Conservation (phyloP, 345 rosid genomes). For the Boechera retrofracta region DNA sequence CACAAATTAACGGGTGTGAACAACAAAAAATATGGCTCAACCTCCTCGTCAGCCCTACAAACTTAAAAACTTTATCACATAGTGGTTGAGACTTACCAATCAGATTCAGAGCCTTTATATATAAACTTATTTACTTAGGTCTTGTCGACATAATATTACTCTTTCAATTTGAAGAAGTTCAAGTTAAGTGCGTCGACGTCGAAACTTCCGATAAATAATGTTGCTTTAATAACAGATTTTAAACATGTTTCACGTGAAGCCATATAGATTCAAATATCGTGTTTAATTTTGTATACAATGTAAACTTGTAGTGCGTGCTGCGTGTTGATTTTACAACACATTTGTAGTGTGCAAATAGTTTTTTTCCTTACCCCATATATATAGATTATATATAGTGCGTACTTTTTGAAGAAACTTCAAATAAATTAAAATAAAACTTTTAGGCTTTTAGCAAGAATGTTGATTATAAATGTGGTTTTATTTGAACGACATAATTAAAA, state of each 20-base stretch:
- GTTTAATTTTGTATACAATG: not conserved
- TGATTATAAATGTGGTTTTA: too few relatives aligned
- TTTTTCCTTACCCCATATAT: not conserved
- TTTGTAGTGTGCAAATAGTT: not conserved
- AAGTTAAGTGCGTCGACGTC: not conserved
- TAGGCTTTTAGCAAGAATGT: not conserved
- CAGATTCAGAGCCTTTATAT: not conserved
- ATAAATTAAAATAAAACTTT: too few relatives aligned
- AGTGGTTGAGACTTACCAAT: constrained; percentile 11
- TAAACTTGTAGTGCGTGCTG: constrained; percentile 7
- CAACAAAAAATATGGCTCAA: constrained; percentile 16
- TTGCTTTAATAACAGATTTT: not conserved
- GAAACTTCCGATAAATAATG: not conserved
- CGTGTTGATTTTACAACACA: not conserved
- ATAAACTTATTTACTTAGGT: not conserved
- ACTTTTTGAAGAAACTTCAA: not conserved
- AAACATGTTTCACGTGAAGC: constrained; percentile 29
- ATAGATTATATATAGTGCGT: constrained; percentile 7
- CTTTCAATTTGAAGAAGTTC: not conserved
- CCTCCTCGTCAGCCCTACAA: not conserved
- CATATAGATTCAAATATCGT: constrained; percentile 11
- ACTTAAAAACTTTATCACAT: not conserved
- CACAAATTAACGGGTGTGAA: not conserved
- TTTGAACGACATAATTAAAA: too few relatives aligned
- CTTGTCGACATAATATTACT: constrained; percentile 1